These are phyloP conservation scores for Boechera stricta DNA, from an alignment of 345 rosid genomes.

Conservation along the genomic window DNA sequence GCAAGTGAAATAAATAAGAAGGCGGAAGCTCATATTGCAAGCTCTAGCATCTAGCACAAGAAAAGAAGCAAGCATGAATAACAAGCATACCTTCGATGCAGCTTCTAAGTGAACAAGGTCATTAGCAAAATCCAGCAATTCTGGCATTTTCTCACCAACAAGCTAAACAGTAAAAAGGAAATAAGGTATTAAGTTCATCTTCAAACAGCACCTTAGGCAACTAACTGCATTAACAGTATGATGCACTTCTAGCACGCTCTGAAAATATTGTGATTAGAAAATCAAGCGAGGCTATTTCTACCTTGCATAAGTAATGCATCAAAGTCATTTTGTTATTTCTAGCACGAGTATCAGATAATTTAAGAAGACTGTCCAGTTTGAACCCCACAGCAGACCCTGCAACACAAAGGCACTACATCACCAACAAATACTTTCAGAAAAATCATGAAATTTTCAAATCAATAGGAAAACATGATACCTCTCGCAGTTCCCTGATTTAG, in stretches of 20 bases:
- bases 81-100: constrained; percentile 82
- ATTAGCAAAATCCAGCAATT: constrained; percentile 85
- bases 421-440: constrained; percentile 13
- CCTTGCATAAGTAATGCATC: constrained; percentile 99
- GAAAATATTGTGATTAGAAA: constrained; percentile 3
- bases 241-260: constrained; percentile 1
- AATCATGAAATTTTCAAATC: background rate
- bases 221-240: constrained; percentile 12
- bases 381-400: constrained; percentile 97
- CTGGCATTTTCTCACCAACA: constrained; percentile 93
- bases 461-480: constrained; percentile 54
- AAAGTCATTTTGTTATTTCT: constrained; percentile 94
- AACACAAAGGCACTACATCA: constrained; percentile 37
- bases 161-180: constrained; percentile 55
- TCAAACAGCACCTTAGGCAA: constrained; percentile 20
- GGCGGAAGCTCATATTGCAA: background rate
- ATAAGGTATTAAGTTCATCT: constrained; percentile 6
- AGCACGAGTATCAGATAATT: constrained; percentile 96
- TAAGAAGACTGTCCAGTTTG: constrained; percentile 97
- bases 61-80: constrained; percentile 30
- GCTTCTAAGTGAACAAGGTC: constrained; percentile 90
- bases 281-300: constrained; percentile 36
- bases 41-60: constrained; percentile 1
- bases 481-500: constrained; percentile 97
- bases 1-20: constrained; percentile 9